Base-by-base conservation (phyloP, 768 basidiomycete genomes). In the Tulasnella sp. region DNA sequence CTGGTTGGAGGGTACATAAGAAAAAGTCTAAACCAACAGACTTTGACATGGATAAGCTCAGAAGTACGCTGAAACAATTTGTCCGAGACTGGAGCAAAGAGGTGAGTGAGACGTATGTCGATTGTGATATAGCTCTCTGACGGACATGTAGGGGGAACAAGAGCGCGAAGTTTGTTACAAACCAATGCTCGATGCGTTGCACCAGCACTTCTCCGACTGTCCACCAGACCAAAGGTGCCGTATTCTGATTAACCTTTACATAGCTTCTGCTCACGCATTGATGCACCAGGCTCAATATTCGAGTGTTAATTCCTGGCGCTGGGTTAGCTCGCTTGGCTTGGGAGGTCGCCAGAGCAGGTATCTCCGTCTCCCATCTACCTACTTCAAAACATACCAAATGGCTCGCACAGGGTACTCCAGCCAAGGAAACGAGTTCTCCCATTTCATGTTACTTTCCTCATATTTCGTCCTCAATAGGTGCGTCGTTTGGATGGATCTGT, bases 401-500 rank as follows among this genome's bases (percentile, higher is more conserved):
- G 48, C 14, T 42, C 0, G 45, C 14, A 43, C 59, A 91, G 92
- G 92, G 3, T 97, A 91, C 63, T 71, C 84, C 1, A 90, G 86
- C 62, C 92, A 94, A 68, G 92, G 86, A 19, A 96, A 96, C 66
- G 93, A 98, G 69, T 96, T 96, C 67, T 91, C 88, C 31, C 86
- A 93, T 62, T 90, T 89, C 69, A 94, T 93, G 91, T 77, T 98
- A 11, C 79, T 97, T 4, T 75, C 86, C 2, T 96, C 93, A 3
- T 84, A 83, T 65, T 86, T 85, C 67, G 81, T 96, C 17, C 72
- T 97, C 48, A 98, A 97, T 66, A 77, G 77, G 91, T 90, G 63
- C 8, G 76, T 23, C 8, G 31, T 51, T 35, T 6, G 34, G 41
- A 15, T n/a, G 14, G 31, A 29, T n/a, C 25, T 31, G 17, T 17